phyloP scores from a whole-genome alignment of 176 grass and related monocot species.

The Canna indica region DNA sequence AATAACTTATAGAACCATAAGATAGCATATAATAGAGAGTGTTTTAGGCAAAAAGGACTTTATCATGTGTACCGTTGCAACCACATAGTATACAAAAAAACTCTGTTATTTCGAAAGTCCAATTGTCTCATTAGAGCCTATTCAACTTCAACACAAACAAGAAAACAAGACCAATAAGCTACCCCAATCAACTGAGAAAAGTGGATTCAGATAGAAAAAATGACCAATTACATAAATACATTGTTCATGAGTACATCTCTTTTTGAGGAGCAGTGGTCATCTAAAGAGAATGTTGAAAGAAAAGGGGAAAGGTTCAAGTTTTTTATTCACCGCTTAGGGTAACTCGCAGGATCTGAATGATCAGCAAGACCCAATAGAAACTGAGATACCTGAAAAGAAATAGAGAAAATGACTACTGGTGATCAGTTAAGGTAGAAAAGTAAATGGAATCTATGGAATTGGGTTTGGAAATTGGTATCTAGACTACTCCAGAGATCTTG shows the following conservation, averaged over 20 bases:
- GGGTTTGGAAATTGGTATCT: not conserved
- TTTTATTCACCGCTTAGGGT: constrained; percentile 57
- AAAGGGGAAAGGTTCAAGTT: not conserved
- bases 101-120: no score
- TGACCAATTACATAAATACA: not conserved
- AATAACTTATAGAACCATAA: no score
- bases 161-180: not conserved
- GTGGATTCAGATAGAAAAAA: not conserved
- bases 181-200: not conserved
- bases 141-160: not conserved
- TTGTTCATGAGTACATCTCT: not conserved
- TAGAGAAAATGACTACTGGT: constrained; percentile 7
- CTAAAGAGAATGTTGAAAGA: not conserved
- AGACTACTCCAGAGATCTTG: no score
- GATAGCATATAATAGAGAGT: no score
- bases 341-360: constrained; percentile 63
- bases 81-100: no score
- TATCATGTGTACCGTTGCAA: no score
- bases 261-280: not conserved
- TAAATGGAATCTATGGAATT: not conserved
- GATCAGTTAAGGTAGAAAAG: not conserved
- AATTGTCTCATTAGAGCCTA: no score
- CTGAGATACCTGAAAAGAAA: constrained; percentile 63
- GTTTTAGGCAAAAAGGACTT: no score
- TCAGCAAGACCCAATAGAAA: constrained; percentile 92